Conservation (phyloP, 148 eudicot genomes). For the Selenicereus undatus region DNA sequence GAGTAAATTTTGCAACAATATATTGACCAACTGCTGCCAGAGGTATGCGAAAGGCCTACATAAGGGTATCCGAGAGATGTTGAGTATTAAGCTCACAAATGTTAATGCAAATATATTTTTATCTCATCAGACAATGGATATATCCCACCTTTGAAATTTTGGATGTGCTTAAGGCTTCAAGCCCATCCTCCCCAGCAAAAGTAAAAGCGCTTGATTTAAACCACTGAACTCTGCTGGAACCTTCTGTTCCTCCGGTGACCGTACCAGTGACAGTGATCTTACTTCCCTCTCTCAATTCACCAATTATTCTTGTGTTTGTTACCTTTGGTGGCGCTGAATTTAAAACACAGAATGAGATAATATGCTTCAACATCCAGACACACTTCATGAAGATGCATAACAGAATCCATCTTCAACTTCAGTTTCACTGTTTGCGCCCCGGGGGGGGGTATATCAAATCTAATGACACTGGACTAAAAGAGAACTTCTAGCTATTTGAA, state of each 20-base stretch:
- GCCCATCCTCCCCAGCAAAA: slow-evolving; percentile 60
- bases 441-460: neutral
- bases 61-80: neutral
- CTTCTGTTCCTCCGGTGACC: slow-evolving; percentile 94
- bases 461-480: neutral
- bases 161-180: slow-evolving; percentile 76
- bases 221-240: slow-evolving; percentile 99
- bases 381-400: neutral
- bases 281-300: slow-evolving; percentile 88
- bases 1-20: slow-evolving; percentile 86
- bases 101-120: neutral
- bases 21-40: slow-evolving; percentile 87
- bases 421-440: neutral
- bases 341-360: neutral
- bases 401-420: neutral
- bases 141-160: slow-evolving; percentile 86
- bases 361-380: slow-evolving; percentile 6
- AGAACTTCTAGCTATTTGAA: neutral
- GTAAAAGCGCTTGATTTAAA: slow-evolving; percentile 58
- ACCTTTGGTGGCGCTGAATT: slow-evolving; percentile 92
- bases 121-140: neutral
- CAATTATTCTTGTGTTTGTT: slow-evolving; percentile 66
- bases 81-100: slow-evolving; percentile 9
- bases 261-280: slow-evolving; percentile 80
- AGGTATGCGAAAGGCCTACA: slow-evolving; percentile 89